Evolutionary conservation across 768 basidiomycete genomes (phyloP).

Genomic region (Collybia sordida): DNA sequence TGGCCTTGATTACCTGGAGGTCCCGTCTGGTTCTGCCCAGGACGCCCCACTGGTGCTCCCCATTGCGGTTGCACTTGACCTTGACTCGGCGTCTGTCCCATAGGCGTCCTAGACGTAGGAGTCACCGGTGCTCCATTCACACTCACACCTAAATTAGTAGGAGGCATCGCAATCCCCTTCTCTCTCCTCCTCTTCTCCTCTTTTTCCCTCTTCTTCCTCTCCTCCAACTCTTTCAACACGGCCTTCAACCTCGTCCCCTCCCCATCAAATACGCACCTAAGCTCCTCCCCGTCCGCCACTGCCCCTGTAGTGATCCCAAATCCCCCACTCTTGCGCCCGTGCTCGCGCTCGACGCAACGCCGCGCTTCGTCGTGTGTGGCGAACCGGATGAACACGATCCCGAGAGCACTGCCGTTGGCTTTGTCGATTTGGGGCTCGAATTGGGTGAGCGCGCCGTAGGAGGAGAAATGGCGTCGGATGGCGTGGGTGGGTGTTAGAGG

Average conservation of each 20-base stretch:
- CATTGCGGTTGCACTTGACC: neutral
- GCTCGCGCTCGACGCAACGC: constrained; percentile 60
- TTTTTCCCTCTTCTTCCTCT: constrained; percentile 45
- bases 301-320: constrained; percentile 34
- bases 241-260: constrained; percentile 65
- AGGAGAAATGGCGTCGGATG: constrained; percentile 64
- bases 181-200: constrained; percentile 41
- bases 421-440: constrained; percentile 81
- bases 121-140: constrained; percentile 6
- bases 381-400: constrained; percentile 77
- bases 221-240: constrained; percentile 66
- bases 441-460: constrained; percentile 59
- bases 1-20: neutral
- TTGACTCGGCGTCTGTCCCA: constrained; percentile 1
- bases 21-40: too few species aligned
- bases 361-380: constrained; percentile 65
- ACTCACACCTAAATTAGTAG: neutral
- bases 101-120: neutral
- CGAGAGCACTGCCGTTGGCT: constrained; percentile 78
- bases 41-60: neutral
- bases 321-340: constrained; percentile 56
- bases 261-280: constrained; percentile 79
- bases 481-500: constrained; percentile 66
- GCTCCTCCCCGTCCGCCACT: constrained; percentile 53
- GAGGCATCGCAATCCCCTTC: constrained; percentile 14